Evolutionary conservation across 306 rosid genomes (phyloP), one percentile per base, ranked within the genome.

Genomic region (Lathyrus sativus): DNA sequence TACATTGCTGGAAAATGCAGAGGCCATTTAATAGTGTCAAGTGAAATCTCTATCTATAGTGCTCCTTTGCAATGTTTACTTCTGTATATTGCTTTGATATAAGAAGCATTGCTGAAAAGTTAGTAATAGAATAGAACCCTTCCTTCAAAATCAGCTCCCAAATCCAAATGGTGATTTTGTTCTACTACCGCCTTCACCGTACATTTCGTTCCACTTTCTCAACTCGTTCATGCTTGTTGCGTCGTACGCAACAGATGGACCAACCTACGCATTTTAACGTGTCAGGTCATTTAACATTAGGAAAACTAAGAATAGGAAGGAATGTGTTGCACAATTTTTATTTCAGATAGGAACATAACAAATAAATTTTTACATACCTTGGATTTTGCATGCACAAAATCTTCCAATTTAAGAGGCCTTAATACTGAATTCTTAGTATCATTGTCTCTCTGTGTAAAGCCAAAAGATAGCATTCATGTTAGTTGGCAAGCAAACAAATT

Each of bases 191-290:
- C 92, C 96, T 81, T 93, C 99, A 5, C 99, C 99, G 2, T 93
- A 93, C 84, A 88, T 92, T 65, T 93, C 99, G 48, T 90, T 93
- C 99, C 99, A 93, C 75, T 93, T 93, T 78, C 99, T 85, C 64
- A 93, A 77, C 73, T 90, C 99, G 55, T 85, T 93, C 97, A 93
- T 90, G 82, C 89, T 93, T 9, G 95, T 62, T 38, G 99, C 99
- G 70, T 93, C 97, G 18, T 86, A 90, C 7, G 96, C 92, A 63
- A 93, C 88, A 1, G 99, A 93, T 50, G 99, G 97, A 28, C 99
- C 97, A 11, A 93, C 99, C 99, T 93, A 50, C 63, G 74, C 19
- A 65, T 37, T 29, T 46, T 55, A 80, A 72, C 12, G 9, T 14
- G 67, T 62, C 19, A 19, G 59, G 11, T 18, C 19, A 8, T 49